A percentile compares a stretch with the other conserved stretches of the same genome.
Conservation (phyloP, 2,329 filamentous ascomycete genomes). For the Kalaharituber pfeilii region DNA sequence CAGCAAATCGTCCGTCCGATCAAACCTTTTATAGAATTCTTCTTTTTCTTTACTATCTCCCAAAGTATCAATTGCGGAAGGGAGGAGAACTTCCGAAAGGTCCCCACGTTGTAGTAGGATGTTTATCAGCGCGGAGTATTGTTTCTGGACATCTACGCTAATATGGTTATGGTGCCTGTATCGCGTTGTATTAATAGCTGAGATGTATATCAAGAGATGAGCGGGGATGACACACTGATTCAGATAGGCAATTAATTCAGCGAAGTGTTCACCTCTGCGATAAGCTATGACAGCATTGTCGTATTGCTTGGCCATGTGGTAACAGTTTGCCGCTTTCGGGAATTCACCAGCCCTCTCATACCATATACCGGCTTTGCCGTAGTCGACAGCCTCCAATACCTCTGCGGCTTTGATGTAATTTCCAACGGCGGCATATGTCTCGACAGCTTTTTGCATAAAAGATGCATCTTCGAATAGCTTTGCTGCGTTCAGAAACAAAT, state of each 20-base stretch:
- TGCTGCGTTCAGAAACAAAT: neutral
- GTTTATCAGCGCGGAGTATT: neutral
- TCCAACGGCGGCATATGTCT: neutral
- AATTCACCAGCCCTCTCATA: neutral
- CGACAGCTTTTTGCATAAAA: neutral
- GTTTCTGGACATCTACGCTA: neutral
- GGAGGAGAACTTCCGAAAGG: neutral
- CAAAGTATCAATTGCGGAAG: neutral
- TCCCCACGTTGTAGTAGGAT: neutral
- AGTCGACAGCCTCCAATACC: neutral
- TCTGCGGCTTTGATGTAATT: neutral
- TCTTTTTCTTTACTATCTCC: neutral
- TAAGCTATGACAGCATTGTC: neutral
- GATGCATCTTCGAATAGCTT: neutral
- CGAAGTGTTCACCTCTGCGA: neutral
- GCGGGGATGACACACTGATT: neutral
- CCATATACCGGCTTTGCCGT: neutral
- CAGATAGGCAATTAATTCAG: neutral
- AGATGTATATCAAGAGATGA: no score
- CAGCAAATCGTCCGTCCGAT: neutral
- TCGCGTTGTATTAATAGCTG: no score
- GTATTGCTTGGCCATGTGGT: neutral
- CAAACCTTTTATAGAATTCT: neutral
- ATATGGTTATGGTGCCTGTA: neutral
- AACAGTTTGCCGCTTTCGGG: neutral